A percentile compares a stretch with the other conserved stretches of the same genome.
These are phyloP conservation scores for Paecilomyces dactylethromorphus DNA, from an alignment of 2,329 filamentous ascomycete genomes.

Conservation along the genomic window DNA sequence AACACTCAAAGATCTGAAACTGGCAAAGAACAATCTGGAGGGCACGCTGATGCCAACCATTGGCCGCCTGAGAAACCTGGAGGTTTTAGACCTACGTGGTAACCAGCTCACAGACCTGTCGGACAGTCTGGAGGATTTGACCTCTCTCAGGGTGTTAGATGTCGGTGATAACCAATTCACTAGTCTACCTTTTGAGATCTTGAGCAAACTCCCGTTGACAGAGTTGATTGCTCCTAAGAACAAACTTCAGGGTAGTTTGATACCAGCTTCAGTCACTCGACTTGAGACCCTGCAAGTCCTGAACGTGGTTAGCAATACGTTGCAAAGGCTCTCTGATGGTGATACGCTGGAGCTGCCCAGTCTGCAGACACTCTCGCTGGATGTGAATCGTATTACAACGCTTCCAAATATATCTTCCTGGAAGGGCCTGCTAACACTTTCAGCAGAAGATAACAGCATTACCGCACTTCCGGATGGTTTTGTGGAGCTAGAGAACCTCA, in stretches of 20 bases:
- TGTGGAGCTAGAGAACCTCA: constrained; percentile 58
- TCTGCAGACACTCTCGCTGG: constrained; percentile 68
- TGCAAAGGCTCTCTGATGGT: constrained; percentile 48
- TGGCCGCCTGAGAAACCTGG: constrained; percentile 59
- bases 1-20: constrained; percentile 68
- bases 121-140: constrained; percentile 58
- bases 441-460: constrained; percentile 77
- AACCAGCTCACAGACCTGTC: constrained; percentile 74
- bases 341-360: constrained; percentile 59
- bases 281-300: constrained; percentile 65
- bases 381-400: constrained; percentile 67
- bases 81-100: constrained; percentile 72
- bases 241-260: constrained; percentile 64
- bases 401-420: constrained; percentile 72
- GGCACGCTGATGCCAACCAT: constrained; percentile 62
- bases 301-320: constrained; percentile 70
- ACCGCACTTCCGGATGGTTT: constrained; percentile 71
- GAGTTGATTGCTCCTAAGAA: constrained; percentile 75
- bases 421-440: constrained; percentile 64
- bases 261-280: constrained; percentile 54
- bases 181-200: constrained; percentile 60
- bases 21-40: constrained; percentile 69
- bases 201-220: constrained; percentile 62
- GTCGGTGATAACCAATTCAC: constrained; percentile 72
- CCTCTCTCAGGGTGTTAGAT: constrained; percentile 67